Conservation (phyloP, 768 basidiomycete genomes). For the Suillus discolor region DNA sequence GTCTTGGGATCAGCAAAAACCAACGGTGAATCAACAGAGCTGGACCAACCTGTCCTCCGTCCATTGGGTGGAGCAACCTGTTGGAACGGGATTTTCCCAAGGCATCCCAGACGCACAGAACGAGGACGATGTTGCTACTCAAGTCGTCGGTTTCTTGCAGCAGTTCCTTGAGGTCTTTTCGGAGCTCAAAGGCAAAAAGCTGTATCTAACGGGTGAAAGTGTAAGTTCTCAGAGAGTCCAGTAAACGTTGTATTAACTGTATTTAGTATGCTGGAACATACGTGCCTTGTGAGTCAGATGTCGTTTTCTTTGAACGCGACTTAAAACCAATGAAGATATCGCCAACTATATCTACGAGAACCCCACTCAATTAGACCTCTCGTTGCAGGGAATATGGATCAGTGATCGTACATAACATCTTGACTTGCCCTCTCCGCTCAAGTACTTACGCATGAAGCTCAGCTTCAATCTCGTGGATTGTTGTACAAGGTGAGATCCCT, state of each 20-base stretch:
- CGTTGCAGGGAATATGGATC: constrained; percentile 73
- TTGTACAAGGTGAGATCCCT: constrained; percentile 70
- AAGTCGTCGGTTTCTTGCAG: constrained; percentile 60
- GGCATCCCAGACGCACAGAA: constrained; percentile 64
- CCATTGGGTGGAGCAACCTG: constrained; percentile 77
- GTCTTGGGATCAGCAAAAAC: constrained; percentile 62
- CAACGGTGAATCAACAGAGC: constrained; percentile 65
- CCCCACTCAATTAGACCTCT: constrained; percentile 51
- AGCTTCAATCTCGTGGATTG: constrained; percentile 63
- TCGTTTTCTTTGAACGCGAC: background rate
- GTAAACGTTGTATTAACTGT: background rate
- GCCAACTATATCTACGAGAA: constrained; percentile 74
- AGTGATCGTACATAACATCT: constrained; percentile 56
- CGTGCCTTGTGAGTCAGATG: constrained; percentile 48
- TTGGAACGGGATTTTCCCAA: constrained; percentile 79
- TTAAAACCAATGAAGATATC: constrained; percentile 49
- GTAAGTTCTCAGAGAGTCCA: constrained; percentile 42
- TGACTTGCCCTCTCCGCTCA: background rate
- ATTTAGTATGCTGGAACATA: constrained; percentile 74
- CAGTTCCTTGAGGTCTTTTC: constrained; percentile 78
- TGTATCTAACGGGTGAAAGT: constrained; percentile 75
- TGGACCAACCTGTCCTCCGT: constrained; percentile 83
- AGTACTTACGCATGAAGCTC: background rate
- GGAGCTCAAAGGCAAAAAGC: constrained; percentile 73
- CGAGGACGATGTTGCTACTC: constrained; percentile 58